phyloP scores from a whole-genome alignment of 1,284 basidiomycete genomes.

The Heliocybe sulcata region DNA sequence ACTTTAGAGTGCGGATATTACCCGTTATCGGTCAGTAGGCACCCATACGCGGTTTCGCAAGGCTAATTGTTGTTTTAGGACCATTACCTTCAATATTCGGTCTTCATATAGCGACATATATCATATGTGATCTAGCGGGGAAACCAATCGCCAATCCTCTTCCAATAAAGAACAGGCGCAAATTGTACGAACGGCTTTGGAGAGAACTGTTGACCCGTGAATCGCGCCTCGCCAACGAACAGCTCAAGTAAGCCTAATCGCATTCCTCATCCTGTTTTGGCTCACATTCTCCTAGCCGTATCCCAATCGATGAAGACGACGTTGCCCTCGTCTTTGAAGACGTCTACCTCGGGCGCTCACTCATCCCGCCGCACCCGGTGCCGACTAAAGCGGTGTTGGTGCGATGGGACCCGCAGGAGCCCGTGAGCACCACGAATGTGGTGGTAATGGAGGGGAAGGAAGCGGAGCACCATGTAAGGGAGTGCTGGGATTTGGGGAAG shows the following conservation, averaged over 20 bases:
- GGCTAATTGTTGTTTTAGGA: constrained; percentile 29
- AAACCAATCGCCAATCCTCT: constrained; percentile 79
- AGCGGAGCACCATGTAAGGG: constrained; percentile 48
- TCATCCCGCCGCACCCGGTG: constrained; percentile 69
- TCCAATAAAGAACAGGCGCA: constrained; percentile 77
- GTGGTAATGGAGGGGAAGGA: constrained; percentile 77
- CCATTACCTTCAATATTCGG: constrained; percentile 87
- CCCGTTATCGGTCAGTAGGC: constrained; percentile 66
- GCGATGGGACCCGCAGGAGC: constrained; percentile 70
- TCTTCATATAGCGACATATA: constrained; percentile 80
- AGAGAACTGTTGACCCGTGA: constrained; percentile 72
- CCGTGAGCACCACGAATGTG: constrained; percentile 68
- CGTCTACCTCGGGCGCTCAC: constrained; percentile 72
- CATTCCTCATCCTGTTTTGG: constrained; percentile 2
- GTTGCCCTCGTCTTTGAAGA: constrained; percentile 84
- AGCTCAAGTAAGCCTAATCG: constrained; percentile 36
- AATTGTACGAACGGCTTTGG: constrained; percentile 78
- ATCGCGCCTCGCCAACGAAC: constrained; percentile 49
- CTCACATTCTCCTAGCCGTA: constrained; percentile 29
- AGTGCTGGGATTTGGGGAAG: background rate
- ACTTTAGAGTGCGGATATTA: constrained; percentile 88
- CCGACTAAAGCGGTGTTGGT: constrained; percentile 66
- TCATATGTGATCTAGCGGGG: constrained; percentile 77
- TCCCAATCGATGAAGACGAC: constrained; percentile 79
- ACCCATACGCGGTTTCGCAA: constrained; percentile 7